Base-by-base conservation (phyloP, 1,284 basidiomycete genomes). In the Apiotrichum akiyoshidainum region DNA sequence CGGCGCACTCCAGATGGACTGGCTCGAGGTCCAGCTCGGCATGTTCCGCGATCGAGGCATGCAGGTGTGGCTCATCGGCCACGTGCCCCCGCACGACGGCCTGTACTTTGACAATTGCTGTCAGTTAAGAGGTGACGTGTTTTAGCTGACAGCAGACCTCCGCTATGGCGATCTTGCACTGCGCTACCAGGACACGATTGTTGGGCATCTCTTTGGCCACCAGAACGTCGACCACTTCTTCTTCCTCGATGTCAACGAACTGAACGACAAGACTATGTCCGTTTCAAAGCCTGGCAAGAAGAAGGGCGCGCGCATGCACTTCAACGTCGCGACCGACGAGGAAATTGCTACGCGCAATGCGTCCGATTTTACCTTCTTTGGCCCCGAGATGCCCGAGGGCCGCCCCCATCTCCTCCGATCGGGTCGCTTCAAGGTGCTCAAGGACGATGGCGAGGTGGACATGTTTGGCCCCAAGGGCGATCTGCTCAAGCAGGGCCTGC, bases 131-230 rank as follows among this genome's bases (percentile, higher is more conserved):
- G 19, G 8, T 22, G 13, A 26, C 19, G 60, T 55, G 35, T 19
- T 16, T 10, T 68, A 31, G 52, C 65, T 60, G 17, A 47, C 39
- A 16, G 7, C 71, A 90, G 87, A 88, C 74, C 81, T 87, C 60
- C 84, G 88, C 52, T 97, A 94, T 73, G 86, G 86, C 26, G 90
- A 94, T 71, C 78, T 95, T 56, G 83, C 88, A 19, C 79, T 95
- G 60, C 80, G 88, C 57, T 95, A 85, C 77, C 92, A 95, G 75
- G 92, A 94, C 74, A 93, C 90, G 9, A 88, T 96, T 62, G 81
- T 96, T 31, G 92, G 90, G 0, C 90, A 94, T 78, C 80, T 94
- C 41, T 97, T 84, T 66, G 93, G 93, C 0, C 83, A 84, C 63
- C 81, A 82, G 72, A 78, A 78, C 65, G 61, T 78, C 41, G 80